Evolutionary conservation across 2,329 filamentous ascomycete genomes (phyloP).

Genomic region (Ascochyta rabiei): DNA sequence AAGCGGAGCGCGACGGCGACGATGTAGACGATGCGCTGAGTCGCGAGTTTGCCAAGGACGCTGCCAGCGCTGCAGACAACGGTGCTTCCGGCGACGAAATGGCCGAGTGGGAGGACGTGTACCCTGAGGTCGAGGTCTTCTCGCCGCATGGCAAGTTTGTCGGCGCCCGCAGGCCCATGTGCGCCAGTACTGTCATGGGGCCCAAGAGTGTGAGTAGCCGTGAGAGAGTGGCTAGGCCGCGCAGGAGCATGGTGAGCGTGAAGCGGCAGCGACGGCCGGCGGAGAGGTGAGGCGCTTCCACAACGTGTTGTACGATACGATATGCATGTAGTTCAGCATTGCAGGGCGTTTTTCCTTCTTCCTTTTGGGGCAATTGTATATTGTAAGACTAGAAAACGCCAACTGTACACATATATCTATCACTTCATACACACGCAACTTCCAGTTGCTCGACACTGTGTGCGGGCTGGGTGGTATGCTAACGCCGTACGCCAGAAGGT

Average conservation of each 20-base stretch:
- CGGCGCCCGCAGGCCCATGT: slow-evolving; percentile 69
- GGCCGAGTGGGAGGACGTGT: slow-evolving; percentile 40
- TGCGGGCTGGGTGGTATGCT: too few species aligned
- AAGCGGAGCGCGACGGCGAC: slow-evolving; percentile 13
- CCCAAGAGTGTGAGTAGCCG: slow-evolving; percentile 60
- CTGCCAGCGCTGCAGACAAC: neutral
- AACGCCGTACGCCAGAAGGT: too few species aligned
- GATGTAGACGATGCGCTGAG: slow-evolving; percentile 43
- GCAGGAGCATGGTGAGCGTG: slow-evolving; percentile 69
- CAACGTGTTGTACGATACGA: neutral
- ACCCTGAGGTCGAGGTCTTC: slow-evolving; percentile 82
- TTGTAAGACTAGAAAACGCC: too few species aligned
- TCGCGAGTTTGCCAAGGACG: slow-evolving; percentile 27
- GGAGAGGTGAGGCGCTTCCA: neutral
- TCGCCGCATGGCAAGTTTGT: slow-evolving; percentile 84
- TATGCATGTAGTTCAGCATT: neutral
- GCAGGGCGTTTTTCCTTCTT: neutral
- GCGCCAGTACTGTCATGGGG: slow-evolving; percentile 67
- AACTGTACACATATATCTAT: too few species aligned
- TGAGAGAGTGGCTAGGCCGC: slow-evolving; percentile 63
- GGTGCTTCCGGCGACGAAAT: slow-evolving; percentile 15
- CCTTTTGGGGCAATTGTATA: too few species aligned
- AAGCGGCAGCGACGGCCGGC: slow-evolving; percentile 41
- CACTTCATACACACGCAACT: too few species aligned
- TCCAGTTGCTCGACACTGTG: too few species aligned